phyloP scores from a whole-genome alignment of 768 basidiomycete genomes.

The Pleurotus ostreatus region DNA sequence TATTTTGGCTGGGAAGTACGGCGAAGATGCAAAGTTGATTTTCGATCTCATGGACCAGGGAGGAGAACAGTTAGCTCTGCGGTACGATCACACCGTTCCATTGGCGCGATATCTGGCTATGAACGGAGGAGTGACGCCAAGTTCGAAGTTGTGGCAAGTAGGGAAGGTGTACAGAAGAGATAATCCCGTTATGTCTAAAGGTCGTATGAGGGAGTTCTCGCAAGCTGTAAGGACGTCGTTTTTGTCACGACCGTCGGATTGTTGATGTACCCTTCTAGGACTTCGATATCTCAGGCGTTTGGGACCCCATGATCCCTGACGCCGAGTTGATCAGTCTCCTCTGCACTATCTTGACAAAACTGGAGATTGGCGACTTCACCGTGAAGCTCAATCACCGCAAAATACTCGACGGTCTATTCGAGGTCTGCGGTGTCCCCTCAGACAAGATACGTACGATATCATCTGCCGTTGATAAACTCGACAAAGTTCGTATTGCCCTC shows the following conservation, averaged over 20 bases:
- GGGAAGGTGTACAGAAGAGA: slow-evolving; percentile 99
- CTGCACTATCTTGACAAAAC: slow-evolving; percentile 72
- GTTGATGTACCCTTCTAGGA: slow-evolving; percentile 47
- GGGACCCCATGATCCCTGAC: slow-evolving; percentile 98
- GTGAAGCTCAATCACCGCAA: slow-evolving; percentile 97
- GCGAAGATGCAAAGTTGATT: slow-evolving; percentile 95
- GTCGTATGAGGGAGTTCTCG: slow-evolving; percentile 97
- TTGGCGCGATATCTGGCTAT: slow-evolving; percentile 95
- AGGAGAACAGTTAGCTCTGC: slow-evolving; percentile 89
- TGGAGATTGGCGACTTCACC: slow-evolving; percentile 93
- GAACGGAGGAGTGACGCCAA: slow-evolving; percentile 73
- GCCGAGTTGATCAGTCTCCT: slow-evolving; percentile 83
- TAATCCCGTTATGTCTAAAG: slow-evolving; percentile 96
- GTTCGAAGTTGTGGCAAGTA: slow-evolving; percentile 91
- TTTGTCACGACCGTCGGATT: not conserved
- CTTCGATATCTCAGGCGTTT: slow-evolving; percentile 88
- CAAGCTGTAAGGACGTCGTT: slow-evolving; percentile 69
- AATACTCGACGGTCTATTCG: slow-evolving; percentile 95
- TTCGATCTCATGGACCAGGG: slow-evolving; percentile 98
- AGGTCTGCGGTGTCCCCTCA: slow-evolving; percentile 88
- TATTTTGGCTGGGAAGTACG: slow-evolving; percentile 93
- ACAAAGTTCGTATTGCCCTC: slow-evolving; percentile 60
- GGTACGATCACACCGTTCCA: slow-evolving; percentile 97
- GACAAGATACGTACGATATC: slow-evolving; percentile 92
- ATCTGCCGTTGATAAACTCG: slow-evolving; percentile 96